A percentile compares a stretch with the other conserved stretches of the same genome.
Conservation (phyloP, 2,329 filamentous ascomycete genomes). For the Aspergillaceae sp. region DNA sequence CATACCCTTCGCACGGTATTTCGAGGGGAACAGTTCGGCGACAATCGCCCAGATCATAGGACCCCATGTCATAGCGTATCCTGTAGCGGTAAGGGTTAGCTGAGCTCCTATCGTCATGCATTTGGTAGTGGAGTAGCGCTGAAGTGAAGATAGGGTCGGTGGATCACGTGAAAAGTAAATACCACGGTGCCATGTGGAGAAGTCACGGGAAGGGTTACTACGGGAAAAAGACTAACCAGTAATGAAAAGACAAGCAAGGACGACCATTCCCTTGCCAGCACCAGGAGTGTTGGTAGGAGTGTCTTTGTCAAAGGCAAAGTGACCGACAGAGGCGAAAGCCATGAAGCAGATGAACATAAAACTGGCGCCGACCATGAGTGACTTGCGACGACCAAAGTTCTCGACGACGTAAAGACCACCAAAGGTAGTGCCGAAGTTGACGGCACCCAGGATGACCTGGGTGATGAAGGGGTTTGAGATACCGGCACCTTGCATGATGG, state of each 20-base stretch:
- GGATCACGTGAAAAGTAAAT: too few species aligned
- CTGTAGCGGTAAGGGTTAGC: constrained; percentile 14
- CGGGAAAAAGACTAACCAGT: constrained; percentile 21
- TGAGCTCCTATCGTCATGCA: too few species aligned
- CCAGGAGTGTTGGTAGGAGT: constrained; percentile 37
- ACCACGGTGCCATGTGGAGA: too few species aligned
- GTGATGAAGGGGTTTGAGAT: constrained; percentile 56
- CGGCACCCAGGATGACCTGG: constrained; percentile 55
- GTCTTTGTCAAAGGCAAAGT: constrained; percentile 30
- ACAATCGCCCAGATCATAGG: constrained; percentile 47
- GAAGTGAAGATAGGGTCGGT: too few species aligned
- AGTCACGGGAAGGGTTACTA: neutral
- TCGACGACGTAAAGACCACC: constrained; percentile 62
- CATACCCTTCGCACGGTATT: constrained; percentile 62
- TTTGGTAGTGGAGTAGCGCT: too few species aligned
- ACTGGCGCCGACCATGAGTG: constrained; percentile 55
- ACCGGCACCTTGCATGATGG: constrained; percentile 54
- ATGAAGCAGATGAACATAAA: constrained; percentile 60
- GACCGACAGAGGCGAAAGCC: constrained; percentile 54
- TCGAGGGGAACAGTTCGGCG: constrained; percentile 35
- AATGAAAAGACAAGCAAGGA: constrained; percentile 64
- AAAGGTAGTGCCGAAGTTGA: constrained; percentile 61
- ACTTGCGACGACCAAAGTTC: constrained; percentile 58
- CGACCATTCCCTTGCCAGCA: constrained; percentile 60
- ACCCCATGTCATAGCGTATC: constrained; percentile 62